These are phyloP conservation scores for Citrus glauca DNA, from an alignment of 345 rosid genomes.

Conservation along the genomic window DNA sequence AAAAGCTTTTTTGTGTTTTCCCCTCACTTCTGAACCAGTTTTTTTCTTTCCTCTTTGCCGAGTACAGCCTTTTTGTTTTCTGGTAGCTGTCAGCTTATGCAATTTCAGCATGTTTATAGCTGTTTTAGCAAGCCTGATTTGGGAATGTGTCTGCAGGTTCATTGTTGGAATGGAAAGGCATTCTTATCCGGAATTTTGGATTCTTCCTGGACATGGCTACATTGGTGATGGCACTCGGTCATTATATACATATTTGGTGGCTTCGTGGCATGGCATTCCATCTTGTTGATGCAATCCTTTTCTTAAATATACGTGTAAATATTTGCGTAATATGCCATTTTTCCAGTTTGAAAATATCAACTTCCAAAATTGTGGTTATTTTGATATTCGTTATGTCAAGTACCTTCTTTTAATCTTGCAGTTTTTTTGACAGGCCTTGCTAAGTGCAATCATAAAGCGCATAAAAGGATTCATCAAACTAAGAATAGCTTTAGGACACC, in stretches of 20 bases:
- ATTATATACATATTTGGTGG: conserved; percentile 92
- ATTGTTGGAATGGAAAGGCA: conserved; percentile 89
- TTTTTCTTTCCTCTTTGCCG: background rate
- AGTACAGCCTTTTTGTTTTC: background rate
- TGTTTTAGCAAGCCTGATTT: conserved; percentile 5
- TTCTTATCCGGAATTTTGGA: conserved; percentile 86
- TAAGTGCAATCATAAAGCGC: conserved; percentile 87
- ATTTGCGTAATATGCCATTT: conserved; percentile 15
- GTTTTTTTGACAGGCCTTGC: conserved; percentile 66
- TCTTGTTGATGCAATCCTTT: conserved; percentile 85
- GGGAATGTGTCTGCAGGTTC: conserved; percentile 53
- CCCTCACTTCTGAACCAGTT: background rate
- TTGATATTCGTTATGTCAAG: conserved; percentile 5
- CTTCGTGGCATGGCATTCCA: conserved; percentile 95
- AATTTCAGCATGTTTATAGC: background rate
- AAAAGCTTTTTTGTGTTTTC: background rate
- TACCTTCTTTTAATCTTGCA: conserved; percentile 11
- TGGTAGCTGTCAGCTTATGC: background rate
- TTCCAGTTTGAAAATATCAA: background rate
- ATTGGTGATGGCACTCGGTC: conserved; percentile 86
- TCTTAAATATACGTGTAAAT: conserved; percentile 87
- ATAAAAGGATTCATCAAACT: conserved; percentile 80
- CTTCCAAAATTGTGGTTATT: background rate
- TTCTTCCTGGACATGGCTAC: conserved; percentile 93
- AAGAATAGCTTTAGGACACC: conserved; percentile 79